Evolutionary conservation across 2,329 filamentous ascomycete species (phyloP), one percentile per base, ranked within the genome.

Genomic region (Fusarium torulosum): DNA sequence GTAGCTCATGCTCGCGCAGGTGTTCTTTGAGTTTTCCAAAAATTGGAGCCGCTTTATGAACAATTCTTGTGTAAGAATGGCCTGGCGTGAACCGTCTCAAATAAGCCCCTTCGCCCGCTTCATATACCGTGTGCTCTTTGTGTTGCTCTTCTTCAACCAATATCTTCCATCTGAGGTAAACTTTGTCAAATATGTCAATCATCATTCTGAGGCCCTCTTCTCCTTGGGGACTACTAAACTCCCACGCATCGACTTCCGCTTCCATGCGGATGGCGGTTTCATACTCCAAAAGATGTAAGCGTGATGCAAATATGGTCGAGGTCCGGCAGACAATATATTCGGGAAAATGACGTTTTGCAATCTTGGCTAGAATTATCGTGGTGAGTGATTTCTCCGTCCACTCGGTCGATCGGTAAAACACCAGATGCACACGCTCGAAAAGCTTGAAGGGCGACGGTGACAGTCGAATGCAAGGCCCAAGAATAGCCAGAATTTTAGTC

Each of bases 301-400:
- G 87, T 0, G 93, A 93, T 0, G 88, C 78, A 73, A 99, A 99
- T 4, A 99, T 97, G 58, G 93, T 96, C 25, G 90, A 88, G 0
- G 94, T 97, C 33, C 96, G 88, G 61, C 91, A 97, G 7, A 98
- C 94, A 21, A 98, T 87, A 74, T 97, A 99, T 4, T 91, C 84
- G 0, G 95, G 94, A 68, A 97, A 99, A 75, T 94, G 96, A 35
- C 93, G 86, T 42, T 89, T 87, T 3, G 94, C 92, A 58, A 97
- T 97, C 67, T 95, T 94, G 9, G 96, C 93, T 7, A 99, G 85
- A 43, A 99, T 97, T 53, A 98, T 95, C 0, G 94, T 95, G 2
- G 93, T 98, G 15, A 99, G 82, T 2, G 95, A 97, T 77, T 97
- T 98, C 73, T 98, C 95, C 0, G 94, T 97, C 96, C 96, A 99